Evolutionary conservation across 2,329 filamentous ascomycete species (phyloP).

Genomic region (Aspergillus tubingensis): DNA sequence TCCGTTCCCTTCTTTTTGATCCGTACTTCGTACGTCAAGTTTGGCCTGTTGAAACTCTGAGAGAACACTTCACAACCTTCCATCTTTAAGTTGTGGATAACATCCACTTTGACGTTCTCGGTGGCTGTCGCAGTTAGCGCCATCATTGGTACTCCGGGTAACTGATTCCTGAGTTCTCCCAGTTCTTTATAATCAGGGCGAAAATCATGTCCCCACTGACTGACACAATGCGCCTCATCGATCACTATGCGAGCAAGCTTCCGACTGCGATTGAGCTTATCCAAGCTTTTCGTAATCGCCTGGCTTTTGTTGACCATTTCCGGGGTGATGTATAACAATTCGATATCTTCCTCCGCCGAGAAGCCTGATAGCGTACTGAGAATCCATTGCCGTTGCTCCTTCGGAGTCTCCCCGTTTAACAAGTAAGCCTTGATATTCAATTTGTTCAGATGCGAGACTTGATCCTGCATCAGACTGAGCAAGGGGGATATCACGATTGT

Average conservation of each 20-base stretch:
- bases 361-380: conserved; percentile 63
- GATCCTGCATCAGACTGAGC: conserved; percentile 95
- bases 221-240: conserved; percentile 98
- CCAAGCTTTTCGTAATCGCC: conserved; percentile 66
- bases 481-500: conserved; percentile 95
- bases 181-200: conserved; percentile 91
- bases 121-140: conserved; percentile 95
- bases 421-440: conserved; percentile 76
- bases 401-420: conserved; percentile 74
- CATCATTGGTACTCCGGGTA: conserved; percentile 83
- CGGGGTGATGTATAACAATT: conserved; percentile 91
- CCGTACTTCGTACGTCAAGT: conserved; percentile 84
- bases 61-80: conserved; percentile 74
- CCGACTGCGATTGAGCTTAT: conserved; percentile 65
- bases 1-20: conserved; percentile 65
- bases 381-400: conserved; percentile 65
- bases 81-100: conserved; percentile 89
- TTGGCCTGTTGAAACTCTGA: conserved; percentile 96
- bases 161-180: conserved; percentile 70
- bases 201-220: conserved; percentile 99
- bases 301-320: conserved; percentile 91
- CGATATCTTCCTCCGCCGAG: conserved; percentile 73
- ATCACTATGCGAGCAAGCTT: conserved; percentile 90
- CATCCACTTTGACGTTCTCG: conserved; percentile 85
- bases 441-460: conserved; percentile 77